These are phyloP conservation scores for Fusarium phyllophilum DNA, from an alignment of 2,329 filamentous ascomycete species.

Conservation along the genomic window DNA sequence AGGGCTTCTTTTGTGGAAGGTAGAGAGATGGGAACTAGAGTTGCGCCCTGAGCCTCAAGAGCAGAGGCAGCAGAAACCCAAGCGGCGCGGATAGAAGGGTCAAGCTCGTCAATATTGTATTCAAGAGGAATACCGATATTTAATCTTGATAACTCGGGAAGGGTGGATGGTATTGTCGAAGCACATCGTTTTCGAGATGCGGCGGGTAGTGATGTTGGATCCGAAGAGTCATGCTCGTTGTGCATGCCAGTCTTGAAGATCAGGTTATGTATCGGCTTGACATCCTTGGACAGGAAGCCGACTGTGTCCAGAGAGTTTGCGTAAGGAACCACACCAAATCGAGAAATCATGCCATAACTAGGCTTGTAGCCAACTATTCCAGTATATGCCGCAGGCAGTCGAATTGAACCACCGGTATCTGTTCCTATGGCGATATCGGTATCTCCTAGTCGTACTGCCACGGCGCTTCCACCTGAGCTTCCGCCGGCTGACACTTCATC, in stretches of 20 bases:
- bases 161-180: slow-evolving; percentile 39
- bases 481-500: slow-evolving; percentile 76
- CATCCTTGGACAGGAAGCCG: slow-evolving; percentile 73
- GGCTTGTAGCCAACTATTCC: slow-evolving; percentile 89
- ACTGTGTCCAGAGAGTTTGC: slow-evolving; percentile 94
- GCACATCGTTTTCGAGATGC: slow-evolving; percentile 63
- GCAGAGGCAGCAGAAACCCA: slow-evolving; percentile 73
- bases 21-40: slow-evolving; percentile 79
- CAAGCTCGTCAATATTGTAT: slow-evolving; percentile 88
- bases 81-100: slow-evolving; percentile 71
- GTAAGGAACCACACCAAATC: slow-evolving; percentile 89
- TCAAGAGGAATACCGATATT: slow-evolving; percentile 72
- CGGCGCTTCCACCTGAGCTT: slow-evolving; percentile 92
- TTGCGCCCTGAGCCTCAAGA: slow-evolving; percentile 73
- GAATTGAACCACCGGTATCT: slow-evolving; percentile 90
- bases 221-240: slow-evolving; percentile 69
- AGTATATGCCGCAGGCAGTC: slow-evolving; percentile 88
- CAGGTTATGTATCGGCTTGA: slow-evolving; percentile 62
- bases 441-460: slow-evolving; percentile 75
- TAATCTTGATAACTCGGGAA: slow-evolving; percentile 48
- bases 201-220: slow-evolving; percentile 77
- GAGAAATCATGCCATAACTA: slow-evolving; percentile 86
- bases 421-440: slow-evolving; percentile 80
- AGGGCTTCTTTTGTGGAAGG: slow-evolving; percentile 87
- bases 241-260: slow-evolving; percentile 61